These are phyloP conservation scores for Monascus purpureus DNA, from an alignment of 495 filamentous ascomycete species.

Conservation along the genomic window DNA sequence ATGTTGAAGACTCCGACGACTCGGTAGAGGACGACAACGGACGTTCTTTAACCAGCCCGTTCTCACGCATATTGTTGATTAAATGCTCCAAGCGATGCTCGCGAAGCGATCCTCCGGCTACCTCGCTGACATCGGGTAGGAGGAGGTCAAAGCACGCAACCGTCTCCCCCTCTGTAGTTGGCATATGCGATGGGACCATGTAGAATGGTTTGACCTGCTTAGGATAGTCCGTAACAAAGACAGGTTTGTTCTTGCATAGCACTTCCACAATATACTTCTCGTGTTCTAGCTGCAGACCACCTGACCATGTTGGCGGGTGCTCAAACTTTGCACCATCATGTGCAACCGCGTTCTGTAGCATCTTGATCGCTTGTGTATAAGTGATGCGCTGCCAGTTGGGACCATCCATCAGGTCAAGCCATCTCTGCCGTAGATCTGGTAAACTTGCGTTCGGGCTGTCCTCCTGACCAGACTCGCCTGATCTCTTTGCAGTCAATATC, in stretches of 20 bases:
- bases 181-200: conserved; percentile 51
- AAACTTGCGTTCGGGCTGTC: conserved; percentile 14
- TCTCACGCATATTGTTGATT: conserved; percentile 55
- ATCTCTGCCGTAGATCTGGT: conserved; percentile 48
- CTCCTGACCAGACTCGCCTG: conserved; percentile 22
- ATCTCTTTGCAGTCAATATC: conserved; percentile 33
- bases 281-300: conserved; percentile 78
- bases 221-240: conserved; percentile 93
- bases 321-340: conserved; percentile 42
- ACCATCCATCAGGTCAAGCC: conserved; percentile 47
- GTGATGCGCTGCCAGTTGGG: conserved; percentile 69
- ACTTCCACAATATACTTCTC: conserved; percentile 72
- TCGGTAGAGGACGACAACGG: neutral
- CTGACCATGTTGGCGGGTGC: conserved; percentile 52
- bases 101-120: conserved; percentile 85
- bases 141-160: conserved; percentile 94
- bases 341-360: conserved; percentile 45
- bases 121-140: conserved; percentile 76
- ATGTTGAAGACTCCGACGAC: neutral
- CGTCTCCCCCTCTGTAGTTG: conserved; percentile 28
- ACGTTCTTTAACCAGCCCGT: conserved; percentile 34
- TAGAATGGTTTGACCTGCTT: conserved; percentile 85
- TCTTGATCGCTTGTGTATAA: conserved; percentile 62
- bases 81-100: conserved; percentile 69
- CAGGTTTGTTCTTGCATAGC: conserved; percentile 54